Conservation (phyloP, 2,329 filamentous ascomycete species). For the Ceratocystis harringtonii region DNA sequence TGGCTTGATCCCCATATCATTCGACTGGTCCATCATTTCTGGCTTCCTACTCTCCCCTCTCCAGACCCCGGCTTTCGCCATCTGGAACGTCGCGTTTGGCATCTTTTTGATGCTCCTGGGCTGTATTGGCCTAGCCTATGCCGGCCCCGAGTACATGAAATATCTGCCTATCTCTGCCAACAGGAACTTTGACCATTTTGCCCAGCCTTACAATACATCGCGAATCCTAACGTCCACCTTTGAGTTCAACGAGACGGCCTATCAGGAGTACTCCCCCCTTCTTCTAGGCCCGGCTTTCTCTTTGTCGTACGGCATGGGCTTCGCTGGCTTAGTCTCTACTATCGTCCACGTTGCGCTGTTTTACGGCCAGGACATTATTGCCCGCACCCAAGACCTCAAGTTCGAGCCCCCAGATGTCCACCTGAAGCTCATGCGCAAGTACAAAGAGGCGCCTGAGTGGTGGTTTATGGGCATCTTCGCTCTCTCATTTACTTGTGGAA, state of each 20-base stretch:
- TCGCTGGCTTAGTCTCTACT: conserved; percentile 39
- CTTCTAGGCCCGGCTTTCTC: conserved; percentile 40
- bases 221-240: conserved; percentile 41
- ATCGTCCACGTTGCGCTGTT: conserved; percentile 38
- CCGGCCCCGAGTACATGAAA: conserved; percentile 40
- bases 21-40: conserved; percentile 36
- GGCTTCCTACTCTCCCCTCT: conserved; percentile 36
- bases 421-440: conserved; percentile 40
- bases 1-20: conserved; percentile 45
- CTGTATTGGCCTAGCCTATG: conserved; percentile 45
- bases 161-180: conserved; percentile 46
- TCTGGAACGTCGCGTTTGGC: conserved; percentile 39
- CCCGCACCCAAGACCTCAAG: conserved; percentile 23
- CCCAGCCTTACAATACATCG: conserved; percentile 41
- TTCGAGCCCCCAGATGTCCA: conserved; percentile 37
- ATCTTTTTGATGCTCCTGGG: conserved; percentile 41
- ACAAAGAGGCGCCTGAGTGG: conserved; percentile 40
- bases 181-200: conserved; percentile 47
- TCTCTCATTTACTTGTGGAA: conserved; percentile 35
- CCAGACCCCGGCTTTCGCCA: conserved; percentile 39
- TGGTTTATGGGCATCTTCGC: conserved; percentile 38
- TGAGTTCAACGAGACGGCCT: conserved; percentile 45
- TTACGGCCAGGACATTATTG: conserved; percentile 35
- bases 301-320: conserved; percentile 41
- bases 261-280: conserved; percentile 44